Conservation (phyloP, 495 filamentous ascomycete genomes). For the Neurospora sublineolata region DNA sequence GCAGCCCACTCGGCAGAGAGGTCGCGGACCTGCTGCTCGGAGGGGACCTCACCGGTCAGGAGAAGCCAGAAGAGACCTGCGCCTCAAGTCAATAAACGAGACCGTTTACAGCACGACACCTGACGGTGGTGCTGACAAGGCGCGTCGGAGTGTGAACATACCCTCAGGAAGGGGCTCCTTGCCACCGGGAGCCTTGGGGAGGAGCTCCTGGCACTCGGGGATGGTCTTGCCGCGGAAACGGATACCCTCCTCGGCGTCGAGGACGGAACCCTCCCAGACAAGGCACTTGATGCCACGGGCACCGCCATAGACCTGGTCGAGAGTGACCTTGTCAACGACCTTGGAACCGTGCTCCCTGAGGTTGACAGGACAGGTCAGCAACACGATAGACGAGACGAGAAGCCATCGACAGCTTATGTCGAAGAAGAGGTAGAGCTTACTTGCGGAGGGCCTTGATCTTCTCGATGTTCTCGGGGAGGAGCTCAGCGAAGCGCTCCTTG, state of each 20-base stretch:
- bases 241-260: constrained; percentile 97
- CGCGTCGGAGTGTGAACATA: constrained; percentile 16
- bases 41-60: constrained; percentile 90
- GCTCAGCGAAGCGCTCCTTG: constrained; percentile 96
- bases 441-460: constrained; percentile 97
- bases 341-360: constrained; percentile 82
- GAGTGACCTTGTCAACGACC: constrained; percentile 92
- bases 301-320: constrained; percentile 98
- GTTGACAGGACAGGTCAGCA: constrained; percentile 8
- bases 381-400: not conserved
- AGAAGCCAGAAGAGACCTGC: constrained; percentile 97
- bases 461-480: constrained; percentile 90
- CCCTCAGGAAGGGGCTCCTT: constrained; percentile 94
- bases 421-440: constrained; percentile 38
- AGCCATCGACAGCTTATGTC: not conserved
- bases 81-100: constrained; percentile 4
- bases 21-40: constrained; percentile 92
- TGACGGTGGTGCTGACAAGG: not conserved
- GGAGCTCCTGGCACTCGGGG: constrained; percentile 92
- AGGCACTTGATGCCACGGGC: constrained; percentile 97
- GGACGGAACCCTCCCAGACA: constrained; percentile 98
- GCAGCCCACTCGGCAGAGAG: constrained; percentile 98
- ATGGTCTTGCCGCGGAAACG: constrained; percentile 98
- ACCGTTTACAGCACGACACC: not conserved
- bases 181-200: constrained; percentile 92